A percentile compares a stretch with the other conserved stretches of the same genome.
These are phyloP conservation scores for Poterioochromonas sp. DNA, from an alignment of 352 stramenopile genomes.

Conservation along the genomic window DNA sequence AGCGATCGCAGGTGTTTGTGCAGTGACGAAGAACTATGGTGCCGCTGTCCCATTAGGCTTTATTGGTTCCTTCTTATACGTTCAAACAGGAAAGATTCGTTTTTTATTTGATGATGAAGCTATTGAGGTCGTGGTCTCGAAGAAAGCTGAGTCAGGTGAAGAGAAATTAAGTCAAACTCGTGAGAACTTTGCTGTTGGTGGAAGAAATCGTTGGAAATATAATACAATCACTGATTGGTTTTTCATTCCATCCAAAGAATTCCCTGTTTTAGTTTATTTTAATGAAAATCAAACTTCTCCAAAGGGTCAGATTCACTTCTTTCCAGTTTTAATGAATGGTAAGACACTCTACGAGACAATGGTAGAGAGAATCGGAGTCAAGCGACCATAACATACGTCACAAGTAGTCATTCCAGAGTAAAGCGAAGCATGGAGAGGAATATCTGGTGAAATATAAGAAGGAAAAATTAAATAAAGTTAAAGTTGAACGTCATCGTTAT, in stretches of 20 bases:
- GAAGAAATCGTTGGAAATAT: background rate
- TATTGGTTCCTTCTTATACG: background rate
- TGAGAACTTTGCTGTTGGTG: constrained; percentile 4
- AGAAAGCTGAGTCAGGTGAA: background rate
- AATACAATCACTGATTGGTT: constrained; percentile 5
- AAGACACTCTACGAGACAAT: background rate
- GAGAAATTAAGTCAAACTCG: background rate
- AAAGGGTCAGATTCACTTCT: background rate
- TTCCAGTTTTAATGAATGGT: background rate
- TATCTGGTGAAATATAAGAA: too few relatives aligned
- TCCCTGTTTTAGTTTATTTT: constrained; percentile 6
- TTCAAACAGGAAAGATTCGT: background rate
- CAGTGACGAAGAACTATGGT: too few relatives aligned
- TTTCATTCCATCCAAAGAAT: background rate
- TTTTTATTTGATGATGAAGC: constrained; percentile 8
- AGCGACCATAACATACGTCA: background rate
- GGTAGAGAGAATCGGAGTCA: background rate
- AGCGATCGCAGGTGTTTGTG: too few relatives aligned
- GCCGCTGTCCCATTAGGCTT: too few relatives aligned
- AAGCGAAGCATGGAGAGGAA: too few relatives aligned
- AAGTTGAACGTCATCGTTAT: too few relatives aligned
- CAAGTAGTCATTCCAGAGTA: too few relatives aligned
- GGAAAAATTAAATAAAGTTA: too few relatives aligned
- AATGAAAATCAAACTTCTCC: background rate
- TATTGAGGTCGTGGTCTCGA: background rate